Base-by-base conservation (phyloP, 139 green algal species). In the Tetraselmis chui region DNA sequence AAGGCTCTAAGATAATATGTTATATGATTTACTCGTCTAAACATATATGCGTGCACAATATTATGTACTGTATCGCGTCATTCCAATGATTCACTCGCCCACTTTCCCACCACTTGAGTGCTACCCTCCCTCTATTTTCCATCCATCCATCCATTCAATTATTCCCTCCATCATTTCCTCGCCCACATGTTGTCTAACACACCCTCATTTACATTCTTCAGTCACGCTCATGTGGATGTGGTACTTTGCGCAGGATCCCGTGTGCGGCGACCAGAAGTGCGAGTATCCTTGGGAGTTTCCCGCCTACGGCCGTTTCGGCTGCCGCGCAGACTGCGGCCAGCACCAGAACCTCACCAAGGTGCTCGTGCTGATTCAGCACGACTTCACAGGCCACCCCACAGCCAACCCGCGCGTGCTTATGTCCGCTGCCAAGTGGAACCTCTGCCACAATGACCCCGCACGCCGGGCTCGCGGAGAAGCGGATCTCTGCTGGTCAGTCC, bases 211-310 rank as follows among this genome's bases (percentile, higher is more conserved):
- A n/a, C n/a, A n/a, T n/a, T n/a, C n/a, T n/a, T n/a, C n/a, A n/a
- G n/a, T n/a, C n/a, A n/a, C n/a, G n/a, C n/a, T n/a, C n/a, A n/a
- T n/a, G n/a, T n/a, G n/a, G n/a, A n/a, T n/a, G n/a, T n/a, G n/a
- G n/a, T n/a, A n/a, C 45, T 25, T 18, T 18, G 45, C 45, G 45
- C 45, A 67, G 45, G 45, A 67, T 67, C 45, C 45, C 45, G 45
- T 67, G 45, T 67, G 45, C 18, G 75, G 28, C 18, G 27, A 78
- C 28, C 75, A 78, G 31, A 59, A 87, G 28, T 95, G 91, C 81
- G 87, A 94, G 81, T 88, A 83, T 82, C 91, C 91, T 24, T 94
- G 89, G 89, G 91, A 95, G 89, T 94, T 91, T 59, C 89, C 91
- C 11, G 86, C 91, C 2, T 95, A 85, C 83, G 91, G 91, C 23